Conservation (phyloP, 345 rosid species). For the Syzygium aqueum region DNA sequence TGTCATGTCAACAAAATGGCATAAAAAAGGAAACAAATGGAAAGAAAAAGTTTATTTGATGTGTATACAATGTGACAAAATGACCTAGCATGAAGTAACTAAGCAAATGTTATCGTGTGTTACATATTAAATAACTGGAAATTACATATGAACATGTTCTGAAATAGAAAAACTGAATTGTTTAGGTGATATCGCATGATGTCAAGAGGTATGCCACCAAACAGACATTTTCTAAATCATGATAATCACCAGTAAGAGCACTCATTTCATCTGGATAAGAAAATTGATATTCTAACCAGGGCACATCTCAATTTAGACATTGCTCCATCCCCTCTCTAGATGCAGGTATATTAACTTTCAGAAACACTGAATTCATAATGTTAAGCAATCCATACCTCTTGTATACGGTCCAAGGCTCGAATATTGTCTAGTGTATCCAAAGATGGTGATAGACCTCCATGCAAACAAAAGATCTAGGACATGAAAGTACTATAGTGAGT, state of each 20-base stretch:
- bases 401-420: conserved; percentile 80
- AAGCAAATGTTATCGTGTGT: background rate
- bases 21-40: background rate
- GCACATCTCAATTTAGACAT: background rate
- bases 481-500: background rate
- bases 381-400: conserved; percentile 39
- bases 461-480: conserved; percentile 79
- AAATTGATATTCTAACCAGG: background rate
- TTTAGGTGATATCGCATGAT: background rate
- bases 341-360: background rate
- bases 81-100: background rate
- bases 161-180: background rate
- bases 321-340: background rate
- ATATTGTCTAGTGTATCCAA: conserved; percentile 88
- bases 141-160: background rate
- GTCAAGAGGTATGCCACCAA: background rate
- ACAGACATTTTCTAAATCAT: background rate
- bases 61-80: background rate
- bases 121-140: background rate
- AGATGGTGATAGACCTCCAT: conserved; percentile 94
- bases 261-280: background rate
- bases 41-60: background rate
- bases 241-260: background rate
- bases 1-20: background rate
- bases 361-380: background rate